Evolutionary conservation across 225 moss, liverwort and hornwort species (phyloP).

Genomic region (Ulota crispa): DNA sequence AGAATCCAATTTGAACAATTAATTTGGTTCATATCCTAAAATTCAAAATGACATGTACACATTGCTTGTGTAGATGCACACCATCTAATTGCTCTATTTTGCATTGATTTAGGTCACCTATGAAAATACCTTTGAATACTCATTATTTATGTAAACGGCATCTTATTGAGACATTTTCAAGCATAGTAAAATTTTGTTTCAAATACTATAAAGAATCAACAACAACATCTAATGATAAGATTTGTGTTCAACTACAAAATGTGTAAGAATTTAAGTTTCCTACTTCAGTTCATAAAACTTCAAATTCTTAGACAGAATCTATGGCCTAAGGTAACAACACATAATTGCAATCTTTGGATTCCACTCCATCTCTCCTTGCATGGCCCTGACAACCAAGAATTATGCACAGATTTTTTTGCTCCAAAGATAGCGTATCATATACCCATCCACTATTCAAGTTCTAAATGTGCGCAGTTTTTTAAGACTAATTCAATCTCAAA

Average conservation of each 20-base stretch:
- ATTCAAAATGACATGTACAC: neutral
- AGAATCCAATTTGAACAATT: neutral
- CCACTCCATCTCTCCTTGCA: constrained; percentile 44
- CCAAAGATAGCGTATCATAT: too few species aligned
- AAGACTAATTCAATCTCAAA: too few species aligned
- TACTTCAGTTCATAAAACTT: neutral
- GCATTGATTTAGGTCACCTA: neutral
- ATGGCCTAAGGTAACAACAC: neutral
- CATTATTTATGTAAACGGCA: neutral
- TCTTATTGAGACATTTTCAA: neutral
- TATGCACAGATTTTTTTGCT: too few species aligned
- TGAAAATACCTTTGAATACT: neutral
- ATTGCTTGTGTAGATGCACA: neutral
- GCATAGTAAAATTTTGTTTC: neutral
- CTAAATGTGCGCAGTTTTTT: too few species aligned
- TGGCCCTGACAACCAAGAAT: constrained; percentile 19
- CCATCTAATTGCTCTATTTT: neutral
- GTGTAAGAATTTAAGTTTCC: neutral
- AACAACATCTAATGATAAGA: neutral
- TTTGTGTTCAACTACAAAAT: neutral
- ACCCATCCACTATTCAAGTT: too few species aligned
- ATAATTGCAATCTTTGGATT: neutral
- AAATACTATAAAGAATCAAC: neutral
- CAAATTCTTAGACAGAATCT: neutral
- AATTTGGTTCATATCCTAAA: neutral